Conservation (phyloP, 495 filamentous ascomycete genomes). For the Penicillium soppii region DNA sequence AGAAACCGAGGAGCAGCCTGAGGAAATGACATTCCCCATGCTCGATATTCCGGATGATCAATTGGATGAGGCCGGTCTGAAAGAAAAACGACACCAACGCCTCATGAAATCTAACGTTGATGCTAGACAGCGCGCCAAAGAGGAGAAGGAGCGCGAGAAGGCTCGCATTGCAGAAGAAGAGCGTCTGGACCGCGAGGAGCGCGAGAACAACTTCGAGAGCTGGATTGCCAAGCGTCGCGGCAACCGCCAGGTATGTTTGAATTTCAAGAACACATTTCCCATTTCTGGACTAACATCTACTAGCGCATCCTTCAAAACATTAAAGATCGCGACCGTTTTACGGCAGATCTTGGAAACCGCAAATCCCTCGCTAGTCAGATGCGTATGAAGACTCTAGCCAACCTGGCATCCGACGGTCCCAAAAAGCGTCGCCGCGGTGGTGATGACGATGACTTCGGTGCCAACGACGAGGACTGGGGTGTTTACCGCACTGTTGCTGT, state of each 20-base stretch:
- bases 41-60: conserved; percentile 89
- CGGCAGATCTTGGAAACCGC: conserved; percentile 88
- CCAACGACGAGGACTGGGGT: conserved; percentile 96
- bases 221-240: conserved; percentile 81
- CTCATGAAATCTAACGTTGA: conserved; percentile 93
- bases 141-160: conserved; percentile 90
- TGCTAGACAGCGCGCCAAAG: conserved; percentile 85
- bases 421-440: conserved; percentile 77
- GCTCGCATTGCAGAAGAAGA: conserved; percentile 79
- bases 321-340: conserved; percentile 88
- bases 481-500: conserved; percentile 90
- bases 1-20: conserved; percentile 70
- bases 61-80: conserved; percentile 84
- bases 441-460: conserved; percentile 90
- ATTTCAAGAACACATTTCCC: not conserved
- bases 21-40: conserved; percentile 79
- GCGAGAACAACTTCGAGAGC: conserved; percentile 78
- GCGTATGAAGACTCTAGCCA: conserved; percentile 98
- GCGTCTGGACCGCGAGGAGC: conserved; percentile 75
- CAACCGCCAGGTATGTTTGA: conserved; percentile 58
- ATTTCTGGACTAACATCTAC: conserved; percentile 6
- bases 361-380: conserved; percentile 94
- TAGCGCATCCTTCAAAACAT: conserved; percentile 72
- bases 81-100: conserved; percentile 87
- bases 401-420: conserved; percentile 87